Evolutionary conservation across 352 stramenopile genomes (phyloP).

Genomic region (Globisporangium mamillatum): DNA sequence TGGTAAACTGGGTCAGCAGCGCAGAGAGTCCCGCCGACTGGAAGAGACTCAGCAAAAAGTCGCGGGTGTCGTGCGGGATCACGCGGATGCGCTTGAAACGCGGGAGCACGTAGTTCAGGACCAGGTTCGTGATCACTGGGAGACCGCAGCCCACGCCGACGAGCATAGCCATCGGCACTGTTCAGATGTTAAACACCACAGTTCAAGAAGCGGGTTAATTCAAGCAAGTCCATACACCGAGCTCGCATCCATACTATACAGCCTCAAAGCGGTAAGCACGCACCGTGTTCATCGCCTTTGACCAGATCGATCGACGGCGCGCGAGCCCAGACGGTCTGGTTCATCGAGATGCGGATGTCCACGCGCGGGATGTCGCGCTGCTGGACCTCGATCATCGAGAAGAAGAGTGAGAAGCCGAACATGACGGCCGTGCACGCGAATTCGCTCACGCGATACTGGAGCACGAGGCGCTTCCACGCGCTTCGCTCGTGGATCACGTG

Average conservation of each 20-base stretch:
- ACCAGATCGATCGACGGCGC: conserved; percentile 50
- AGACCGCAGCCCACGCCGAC: conserved; percentile 32
- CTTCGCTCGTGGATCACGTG: conserved; percentile 19
- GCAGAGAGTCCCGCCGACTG: conserved; percentile 48
- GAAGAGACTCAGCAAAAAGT: conserved; percentile 64
- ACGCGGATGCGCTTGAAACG: conserved; percentile 41
- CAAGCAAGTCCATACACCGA: not conserved
- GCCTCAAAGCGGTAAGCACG: not conserved
- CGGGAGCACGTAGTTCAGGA: conserved; percentile 56
- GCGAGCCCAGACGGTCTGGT: conserved; percentile 34
- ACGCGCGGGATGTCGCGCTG: conserved; percentile 54
- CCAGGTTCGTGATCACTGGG: conserved; percentile 45
- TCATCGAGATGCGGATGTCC: conserved; percentile 42
- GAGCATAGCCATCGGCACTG: conserved; percentile 54
- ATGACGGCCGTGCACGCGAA: conserved; percentile 50
- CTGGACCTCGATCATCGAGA: conserved; percentile 53
- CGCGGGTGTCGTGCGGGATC: conserved; percentile 67
- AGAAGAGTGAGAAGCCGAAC: conserved; percentile 40
- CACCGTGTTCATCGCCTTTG: conserved; percentile 40
- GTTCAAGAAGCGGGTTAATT: not conserved
- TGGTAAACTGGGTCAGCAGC: conserved; percentile 69
- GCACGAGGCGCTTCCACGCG: conserved; percentile 23
- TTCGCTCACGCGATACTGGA: conserved; percentile 50
- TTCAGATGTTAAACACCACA: not conserved
- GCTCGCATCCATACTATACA: not conserved